phyloP scores from a whole-genome alignment of 73 alveolate genomes.

The Tetrahymena borealis region DNA sequence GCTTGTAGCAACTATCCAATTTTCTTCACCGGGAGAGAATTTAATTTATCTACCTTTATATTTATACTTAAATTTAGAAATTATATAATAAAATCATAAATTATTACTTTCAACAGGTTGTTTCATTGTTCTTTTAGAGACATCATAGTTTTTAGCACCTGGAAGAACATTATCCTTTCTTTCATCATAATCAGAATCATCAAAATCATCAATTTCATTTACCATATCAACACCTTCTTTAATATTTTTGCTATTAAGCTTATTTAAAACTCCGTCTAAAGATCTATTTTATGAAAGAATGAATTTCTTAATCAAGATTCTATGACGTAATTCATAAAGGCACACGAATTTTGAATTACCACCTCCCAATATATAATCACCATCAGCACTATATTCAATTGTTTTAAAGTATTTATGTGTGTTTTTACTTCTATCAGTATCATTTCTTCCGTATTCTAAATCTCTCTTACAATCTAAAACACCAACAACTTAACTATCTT shows the following conservation, averaged over 20 bases:
- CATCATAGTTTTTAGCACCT: slow-evolving; percentile 68
- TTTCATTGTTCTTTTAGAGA: slow-evolving; percentile 27
- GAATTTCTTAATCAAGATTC: slow-evolving; percentile 78
- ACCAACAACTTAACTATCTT: slow-evolving; percentile 67
- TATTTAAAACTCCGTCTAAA: slow-evolving; percentile 81
- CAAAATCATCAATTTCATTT: slow-evolving; percentile 64
- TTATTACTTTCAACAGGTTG: slow-evolving; percentile 1
- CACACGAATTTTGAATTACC: slow-evolving; percentile 90
- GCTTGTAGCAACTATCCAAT: slow-evolving; percentile 15
- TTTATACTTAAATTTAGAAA: not conserved
- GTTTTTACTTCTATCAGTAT: slow-evolving; percentile 69
- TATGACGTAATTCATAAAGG: slow-evolving; percentile 81
- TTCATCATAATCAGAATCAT: slow-evolving; percentile 59
- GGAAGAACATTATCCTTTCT: slow-evolving; percentile 63
- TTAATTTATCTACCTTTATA: not conserved
- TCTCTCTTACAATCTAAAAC: slow-evolving; percentile 79
- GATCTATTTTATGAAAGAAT: slow-evolving; percentile 78
- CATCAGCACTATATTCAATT: slow-evolving; percentile 72
- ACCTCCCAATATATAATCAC: slow-evolving; percentile 85
- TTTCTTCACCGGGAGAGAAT: slow-evolving; percentile 25
- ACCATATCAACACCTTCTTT: slow-evolving; percentile 62
- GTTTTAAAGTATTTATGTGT: slow-evolving; percentile 77
- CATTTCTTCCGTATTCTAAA: slow-evolving; percentile 88
- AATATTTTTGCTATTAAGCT: slow-evolving; percentile 66
- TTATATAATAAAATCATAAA: not conserved